These are phyloP conservation scores for Kandelia obovata DNA, from an alignment of 345 rosid genomes.

Conservation along the genomic window DNA sequence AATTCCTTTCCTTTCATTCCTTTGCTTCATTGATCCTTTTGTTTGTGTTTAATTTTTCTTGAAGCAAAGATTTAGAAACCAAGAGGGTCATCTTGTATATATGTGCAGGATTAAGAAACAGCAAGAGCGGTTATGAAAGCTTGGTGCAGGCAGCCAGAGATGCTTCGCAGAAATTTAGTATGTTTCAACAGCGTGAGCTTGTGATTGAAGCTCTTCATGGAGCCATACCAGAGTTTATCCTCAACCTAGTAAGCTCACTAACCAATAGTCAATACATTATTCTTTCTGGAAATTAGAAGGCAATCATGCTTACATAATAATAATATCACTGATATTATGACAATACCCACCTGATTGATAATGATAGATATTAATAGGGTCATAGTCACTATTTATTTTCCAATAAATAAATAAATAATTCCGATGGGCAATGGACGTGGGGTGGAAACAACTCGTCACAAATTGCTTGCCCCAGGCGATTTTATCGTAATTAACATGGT, in stretches of 20 bases:
- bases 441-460: too few species aligned
- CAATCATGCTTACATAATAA: not conserved
- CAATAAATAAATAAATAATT: too few species aligned
- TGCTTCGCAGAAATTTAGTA: conserved; percentile 40
- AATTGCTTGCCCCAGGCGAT: too few species aligned
- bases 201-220: conserved; percentile 52
- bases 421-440: too few species aligned
- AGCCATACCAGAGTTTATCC: conserved; percentile 54
- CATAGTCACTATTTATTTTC: too few species aligned
- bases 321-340: too few species aligned
- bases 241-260: conserved; percentile 38
- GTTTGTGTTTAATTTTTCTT: not conserved
- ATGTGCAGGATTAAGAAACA: conserved; percentile 42
- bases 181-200: conserved; percentile 49
- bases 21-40: not conserved
- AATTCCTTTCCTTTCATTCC: not conserved
- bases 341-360: too few species aligned
- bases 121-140: conserved; percentile 50
- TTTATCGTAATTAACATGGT: too few species aligned
- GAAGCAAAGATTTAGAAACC: not conserved
- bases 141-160: conserved; percentile 63
- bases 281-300: not conserved
- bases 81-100: not conserved
- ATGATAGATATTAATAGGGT: too few species aligned
- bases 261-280: not conserved